Evolutionary conservation across 169 alveolate species (phyloP).

Genomic region (Plasmodium cynomolgi): DNA sequence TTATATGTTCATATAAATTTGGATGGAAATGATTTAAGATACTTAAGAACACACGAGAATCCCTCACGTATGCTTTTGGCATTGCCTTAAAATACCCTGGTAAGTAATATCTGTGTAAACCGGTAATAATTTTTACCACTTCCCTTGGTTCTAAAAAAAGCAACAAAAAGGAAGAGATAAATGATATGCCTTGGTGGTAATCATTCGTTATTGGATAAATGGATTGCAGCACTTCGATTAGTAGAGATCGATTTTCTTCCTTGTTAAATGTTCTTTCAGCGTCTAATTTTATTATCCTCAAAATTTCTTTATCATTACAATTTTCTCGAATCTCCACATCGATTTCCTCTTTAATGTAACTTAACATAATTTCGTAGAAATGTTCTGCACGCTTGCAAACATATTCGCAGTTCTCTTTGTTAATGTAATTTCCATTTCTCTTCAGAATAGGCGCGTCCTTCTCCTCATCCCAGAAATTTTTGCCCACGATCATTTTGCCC

Average conservation of each 20-base stretch:
- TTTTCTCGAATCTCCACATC: constrained; percentile 39
- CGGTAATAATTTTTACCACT: constrained; percentile 76
- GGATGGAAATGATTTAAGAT: constrained; percentile 77
- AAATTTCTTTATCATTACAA: constrained; percentile 76
- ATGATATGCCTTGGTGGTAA: constrained; percentile 88
- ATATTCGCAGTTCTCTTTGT: constrained; percentile 40
- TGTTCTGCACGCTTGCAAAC: constrained; percentile 71
- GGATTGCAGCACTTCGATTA: constrained; percentile 73
- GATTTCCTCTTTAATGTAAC: constrained; percentile 74
- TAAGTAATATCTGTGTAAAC: constrained; percentile 77
- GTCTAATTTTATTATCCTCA: constrained; percentile 81
- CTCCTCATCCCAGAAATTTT: constrained; percentile 75
- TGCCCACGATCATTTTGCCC: constrained; percentile 54
- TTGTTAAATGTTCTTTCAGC: constrained; percentile 83
- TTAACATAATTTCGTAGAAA: constrained; percentile 67
- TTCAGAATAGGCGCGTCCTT: constrained; percentile 74
- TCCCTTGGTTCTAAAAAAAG: constrained; percentile 80
- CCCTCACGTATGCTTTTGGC: constrained; percentile 85
- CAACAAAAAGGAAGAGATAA: constrained; percentile 81
- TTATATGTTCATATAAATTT: constrained; percentile 76
- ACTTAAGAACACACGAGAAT: constrained; percentile 82
- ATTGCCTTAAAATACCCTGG: constrained; percentile 85
- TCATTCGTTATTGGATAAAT: constrained; percentile 81
- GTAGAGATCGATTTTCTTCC: constrained; percentile 72
- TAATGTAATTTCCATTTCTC: constrained; percentile 64